Evolutionary conservation across 305 asterid genomes (phyloP).

Genomic region (Solanum hybrid): DNA sequence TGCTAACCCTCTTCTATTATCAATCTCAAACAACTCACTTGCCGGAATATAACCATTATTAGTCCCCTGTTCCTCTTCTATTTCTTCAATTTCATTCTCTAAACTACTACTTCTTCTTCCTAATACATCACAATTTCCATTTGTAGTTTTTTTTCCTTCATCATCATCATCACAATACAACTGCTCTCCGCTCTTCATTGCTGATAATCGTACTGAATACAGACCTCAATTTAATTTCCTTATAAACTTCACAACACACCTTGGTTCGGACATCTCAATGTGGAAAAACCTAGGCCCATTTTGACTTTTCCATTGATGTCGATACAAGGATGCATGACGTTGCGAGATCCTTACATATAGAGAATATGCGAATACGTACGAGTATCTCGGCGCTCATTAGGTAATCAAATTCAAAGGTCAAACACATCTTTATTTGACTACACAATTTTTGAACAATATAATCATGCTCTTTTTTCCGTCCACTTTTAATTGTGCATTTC

Average conservation of each 20-base stretch:
- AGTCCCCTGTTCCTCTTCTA: slow-evolving; percentile 18
- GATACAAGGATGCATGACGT: not conserved
- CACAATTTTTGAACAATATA: not conserved
- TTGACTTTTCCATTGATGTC: not conserved
- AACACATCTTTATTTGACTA: not conserved
- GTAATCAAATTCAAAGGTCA: not conserved
- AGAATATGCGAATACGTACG: slow-evolving; percentile 49
- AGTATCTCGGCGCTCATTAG: slow-evolving; percentile 21
- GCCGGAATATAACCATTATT: not conserved
- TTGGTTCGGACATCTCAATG: not conserved
- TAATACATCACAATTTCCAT: not conserved
- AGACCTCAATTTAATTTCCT: not conserved
- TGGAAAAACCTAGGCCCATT: not conserved
- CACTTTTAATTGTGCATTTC: no score
- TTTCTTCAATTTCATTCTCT: slow-evolving; percentile 43
- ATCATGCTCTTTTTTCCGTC: no score
- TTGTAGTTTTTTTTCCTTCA: not conserved
- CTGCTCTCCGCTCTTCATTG: not conserved
- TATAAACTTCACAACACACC: not conserved
- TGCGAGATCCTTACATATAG: not conserved
- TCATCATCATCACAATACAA: not conserved
- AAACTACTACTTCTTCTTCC: not conserved
- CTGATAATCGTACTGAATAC: not conserved
- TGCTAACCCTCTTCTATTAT: not conserved
- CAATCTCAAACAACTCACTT: slow-evolving; percentile 9